Base-by-base conservation (phyloP, 2,329 filamentous ascomycete genomes). In the Chrysosporium keratinophilum region DNA sequence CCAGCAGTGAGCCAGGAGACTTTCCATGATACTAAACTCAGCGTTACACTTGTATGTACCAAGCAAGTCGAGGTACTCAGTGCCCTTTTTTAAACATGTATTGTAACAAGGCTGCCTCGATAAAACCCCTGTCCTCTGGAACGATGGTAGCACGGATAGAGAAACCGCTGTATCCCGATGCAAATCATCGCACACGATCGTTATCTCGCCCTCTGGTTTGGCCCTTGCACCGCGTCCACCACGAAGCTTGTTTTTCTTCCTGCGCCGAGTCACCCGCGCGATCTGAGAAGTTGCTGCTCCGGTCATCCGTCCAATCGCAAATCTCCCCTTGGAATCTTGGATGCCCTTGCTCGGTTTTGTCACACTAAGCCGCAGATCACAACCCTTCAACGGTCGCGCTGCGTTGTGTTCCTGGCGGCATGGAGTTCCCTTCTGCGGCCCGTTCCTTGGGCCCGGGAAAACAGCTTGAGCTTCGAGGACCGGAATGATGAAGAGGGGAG, bases 321-420 rank as follows among this genome's bases (percentile, higher is more conserved):
- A 28, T 5, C 1, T 12, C 5, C 4, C 11, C 20, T 17, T 33
- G 11, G 31, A 15, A 12, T 34, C 31, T 35, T 31, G 44, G 15
- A 9, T 11, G n/a, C 44, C 44, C 44, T 28, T 47, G 44, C n/a
- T 19, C 5, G n/a, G 17, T 35, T 35, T 12, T 31, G 20, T 28
- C 23, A 45, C 44, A 19, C 14, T 47, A 35, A 47, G 28, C 15
- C 44, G 44, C 31, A 47, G 44, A 47, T 47, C 44, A 34, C 39
- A 23, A 48, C 39, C 15, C 35, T 12, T 12, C 10, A 12, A 37
- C 10, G 35, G 11, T n/a, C 10, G 35, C 11, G n/a, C 5, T n/a
- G 10, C 11, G 35, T n/a, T n/a, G n/a, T 37, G 35, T 37, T 5
- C 3, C 35, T 12, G n/a, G 35, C 35, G 10, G 35, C 11, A 37